Conservation (phyloP, 2,329 filamentous ascomycete species). For the Saccharata proteae region DNA sequence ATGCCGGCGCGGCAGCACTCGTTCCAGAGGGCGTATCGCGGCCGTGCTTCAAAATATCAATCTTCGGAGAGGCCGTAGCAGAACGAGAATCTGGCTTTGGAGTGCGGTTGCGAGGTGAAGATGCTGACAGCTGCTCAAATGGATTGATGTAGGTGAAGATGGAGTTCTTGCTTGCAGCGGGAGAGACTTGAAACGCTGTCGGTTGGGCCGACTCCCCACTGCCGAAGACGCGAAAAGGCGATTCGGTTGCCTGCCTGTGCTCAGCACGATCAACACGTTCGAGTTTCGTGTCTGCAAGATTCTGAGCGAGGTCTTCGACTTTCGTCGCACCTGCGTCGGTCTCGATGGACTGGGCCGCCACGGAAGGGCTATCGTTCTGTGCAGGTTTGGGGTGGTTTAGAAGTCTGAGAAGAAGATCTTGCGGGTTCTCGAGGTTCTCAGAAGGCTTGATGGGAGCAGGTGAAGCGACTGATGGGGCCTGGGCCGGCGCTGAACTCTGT, state of each 20-base stretch:
- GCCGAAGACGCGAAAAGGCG: constrained; percentile 23
- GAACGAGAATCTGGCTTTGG: constrained; percentile 31
- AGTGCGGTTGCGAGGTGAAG: constrained; percentile 48
- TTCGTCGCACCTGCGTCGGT: constrained; percentile 29
- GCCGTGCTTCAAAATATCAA: constrained; percentile 35
- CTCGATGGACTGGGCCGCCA: constrained; percentile 15
- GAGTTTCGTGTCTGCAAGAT: constrained; percentile 32
- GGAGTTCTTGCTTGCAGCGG: constrained; percentile 24
- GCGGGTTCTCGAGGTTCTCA: constrained; percentile 51
- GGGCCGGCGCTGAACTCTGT: constrained; percentile 20
- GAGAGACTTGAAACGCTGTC: constrained; percentile 20
- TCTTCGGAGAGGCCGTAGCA: constrained; percentile 19
- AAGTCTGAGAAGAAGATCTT: constrained; percentile 75
- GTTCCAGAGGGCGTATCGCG: constrained; percentile 24
- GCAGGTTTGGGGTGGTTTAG: constrained; percentile 58
- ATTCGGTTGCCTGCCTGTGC: constrained; percentile 16
- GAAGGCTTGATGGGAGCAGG: constrained; percentile 18
- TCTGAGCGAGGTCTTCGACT: constrained; percentile 32
- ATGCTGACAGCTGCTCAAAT: constrained; percentile 56
- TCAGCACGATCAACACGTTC: constrained; percentile 19
- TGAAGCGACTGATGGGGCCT: constrained; percentile 19
- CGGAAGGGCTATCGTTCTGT: constrained; percentile 18
- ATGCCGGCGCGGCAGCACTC: constrained; percentile 14
- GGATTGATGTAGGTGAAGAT: constrained; percentile 63
- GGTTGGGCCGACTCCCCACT: constrained; percentile 29